A percentile compares a stretch with the other conserved stretches of the same genome.
These are phyloP conservation scores for Fraxinus albicans DNA, from an alignment of 305 asterid genomes.

Conservation along the genomic window DNA sequence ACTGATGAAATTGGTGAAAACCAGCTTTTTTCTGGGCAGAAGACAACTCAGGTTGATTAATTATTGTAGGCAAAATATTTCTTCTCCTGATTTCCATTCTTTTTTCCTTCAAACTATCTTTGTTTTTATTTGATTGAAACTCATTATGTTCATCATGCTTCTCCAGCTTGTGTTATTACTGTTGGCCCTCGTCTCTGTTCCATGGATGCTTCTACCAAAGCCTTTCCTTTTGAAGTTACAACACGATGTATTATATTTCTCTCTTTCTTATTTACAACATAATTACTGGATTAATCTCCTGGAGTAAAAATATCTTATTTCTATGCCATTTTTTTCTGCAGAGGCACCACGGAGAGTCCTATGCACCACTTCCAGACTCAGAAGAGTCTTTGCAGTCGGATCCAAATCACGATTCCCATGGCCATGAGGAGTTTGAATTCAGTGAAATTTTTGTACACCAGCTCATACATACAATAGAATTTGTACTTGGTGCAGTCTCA, in stretches of 20 bases:
- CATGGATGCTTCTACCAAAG: conserved; percentile 96
- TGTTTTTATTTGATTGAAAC: conserved; percentile 10
- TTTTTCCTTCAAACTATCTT: conserved; percentile 2
- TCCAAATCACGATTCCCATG: conserved; percentile 64
- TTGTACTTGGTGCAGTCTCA: conserved; percentile 97
- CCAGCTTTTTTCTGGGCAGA: conserved; percentile 75
- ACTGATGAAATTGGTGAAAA: conserved; percentile 71
- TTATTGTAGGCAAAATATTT: conserved; percentile 5
- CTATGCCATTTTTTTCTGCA: conserved; percentile 33
- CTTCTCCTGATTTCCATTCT: conserved; percentile 6
- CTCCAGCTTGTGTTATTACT: conserved; percentile 63
- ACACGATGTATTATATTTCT: conserved; percentile 53
- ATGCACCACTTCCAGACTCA: conserved; percentile 58
- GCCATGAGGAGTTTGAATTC: conserved; percentile 92
- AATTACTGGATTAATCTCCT: conserved; percentile 12
- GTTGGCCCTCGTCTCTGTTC: conserved; percentile 75
- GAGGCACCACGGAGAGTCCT: conserved; percentile 76
- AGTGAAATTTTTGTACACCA: conserved; percentile 91
- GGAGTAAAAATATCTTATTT: not conserved
- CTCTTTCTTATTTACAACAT: conserved; percentile 13
- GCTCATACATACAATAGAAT: conserved; percentile 91
- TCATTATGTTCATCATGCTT: conserved; percentile 26
- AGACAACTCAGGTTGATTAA: conserved; percentile 54
- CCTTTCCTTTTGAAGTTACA: conserved; percentile 78
- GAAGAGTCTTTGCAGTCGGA: conserved; percentile 78